Evolutionary conservation across 2,329 filamentous ascomycete species (phyloP), one percentile per base, ranked within the genome.

Genomic region (Fusarium tuaranense): DNA sequence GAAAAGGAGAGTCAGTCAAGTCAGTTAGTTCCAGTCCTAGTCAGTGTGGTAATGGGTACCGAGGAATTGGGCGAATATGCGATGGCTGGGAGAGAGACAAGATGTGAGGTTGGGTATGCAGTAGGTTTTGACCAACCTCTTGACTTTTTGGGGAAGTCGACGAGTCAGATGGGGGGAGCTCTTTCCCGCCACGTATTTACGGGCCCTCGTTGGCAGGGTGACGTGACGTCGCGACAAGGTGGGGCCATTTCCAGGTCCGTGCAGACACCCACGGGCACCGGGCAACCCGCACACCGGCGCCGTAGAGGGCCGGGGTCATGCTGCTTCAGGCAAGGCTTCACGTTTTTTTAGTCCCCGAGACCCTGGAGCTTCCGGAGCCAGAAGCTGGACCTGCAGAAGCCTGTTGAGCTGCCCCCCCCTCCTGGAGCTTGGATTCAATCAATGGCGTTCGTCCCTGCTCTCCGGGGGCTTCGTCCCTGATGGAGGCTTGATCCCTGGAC

Each of bases 101-200:
- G 22, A n/a, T 6, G 32, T 57, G 53, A 57, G 53, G 53, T 71
- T 76, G 75, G 63, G 61, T 53, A 30, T 53, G 48, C 48, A 53
- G 68, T 59, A 60, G 46, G 39, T 44, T 59, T 59, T 32, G 63
- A 76, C 77, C 77, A 78, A 63, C 72, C 76, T 75, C 74, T 71
- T 69, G 70, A 76, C 61, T 79, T 78, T 79, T 75, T 59, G 57
- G 44, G 70, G 74, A 53, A 46, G 57, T 20, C 61, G 68, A 66
- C 41, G 69, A 67, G 67, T 53, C 63, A 71, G 68, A 72, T 51
- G 57, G 51, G 57, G 57, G 51, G 63, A 72, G 58, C 46, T 41
- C 39, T 36, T 46, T 30, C 76, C 70, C 77, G 69, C 77, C 76
- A 79, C 77, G 70, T 79, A 77, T 78, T 77, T 78, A 78, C 48